Evolutionary conservation across 768 basidiomycete species (phyloP).

Genomic region (Macrolepiota albuminosa): DNA sequence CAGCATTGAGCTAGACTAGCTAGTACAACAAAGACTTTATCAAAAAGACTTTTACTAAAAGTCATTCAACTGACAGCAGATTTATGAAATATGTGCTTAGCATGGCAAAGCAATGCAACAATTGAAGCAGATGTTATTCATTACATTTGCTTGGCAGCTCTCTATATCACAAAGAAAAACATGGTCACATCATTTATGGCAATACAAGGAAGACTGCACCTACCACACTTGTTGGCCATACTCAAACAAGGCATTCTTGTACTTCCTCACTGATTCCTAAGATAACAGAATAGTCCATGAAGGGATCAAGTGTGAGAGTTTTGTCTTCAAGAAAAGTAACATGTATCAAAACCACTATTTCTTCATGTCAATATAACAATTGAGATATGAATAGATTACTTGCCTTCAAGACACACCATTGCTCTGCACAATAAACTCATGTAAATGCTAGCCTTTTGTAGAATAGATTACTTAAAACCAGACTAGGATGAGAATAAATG

Average conservation of each 20-base stretch:
- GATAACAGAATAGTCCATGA: slow-evolving; percentile 65
- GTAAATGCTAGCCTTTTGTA: slow-evolving; percentile 29
- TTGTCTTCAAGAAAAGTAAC: slow-evolving; percentile 76
- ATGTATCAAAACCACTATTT: slow-evolving; percentile 67
- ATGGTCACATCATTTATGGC: neutral
- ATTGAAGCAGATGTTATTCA: slow-evolving; percentile 84
- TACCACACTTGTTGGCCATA: slow-evolving; percentile 43
- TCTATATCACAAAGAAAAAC: slow-evolving; percentile 35
- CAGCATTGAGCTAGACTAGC: neutral
- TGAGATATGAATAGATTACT: slow-evolving; percentile 1
- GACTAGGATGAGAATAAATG: neutral
- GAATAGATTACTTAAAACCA: neutral
- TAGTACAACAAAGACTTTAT: no score
- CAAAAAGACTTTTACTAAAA: no score
- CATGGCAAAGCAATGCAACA: slow-evolving; percentile 64
- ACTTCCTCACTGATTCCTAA: slow-evolving; percentile 75
- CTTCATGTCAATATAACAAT: neutral
- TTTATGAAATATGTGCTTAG: slow-evolving; percentile 34
- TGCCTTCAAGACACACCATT: slow-evolving; percentile 44
- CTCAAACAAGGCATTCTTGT: slow-evolving; percentile 52
- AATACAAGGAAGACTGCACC: neutral
- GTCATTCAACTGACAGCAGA: neutral
- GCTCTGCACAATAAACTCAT: slow-evolving; percentile 39
- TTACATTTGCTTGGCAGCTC: slow-evolving; percentile 90
- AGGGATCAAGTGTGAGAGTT: slow-evolving; percentile 57